Percentiles rank a stretch among this genome's conserved stretches.
These are phyloP conservation scores for Tetraselmis chui DNA, from an alignment of 139 green algal genomes.

Conservation along the genomic window DNA sequence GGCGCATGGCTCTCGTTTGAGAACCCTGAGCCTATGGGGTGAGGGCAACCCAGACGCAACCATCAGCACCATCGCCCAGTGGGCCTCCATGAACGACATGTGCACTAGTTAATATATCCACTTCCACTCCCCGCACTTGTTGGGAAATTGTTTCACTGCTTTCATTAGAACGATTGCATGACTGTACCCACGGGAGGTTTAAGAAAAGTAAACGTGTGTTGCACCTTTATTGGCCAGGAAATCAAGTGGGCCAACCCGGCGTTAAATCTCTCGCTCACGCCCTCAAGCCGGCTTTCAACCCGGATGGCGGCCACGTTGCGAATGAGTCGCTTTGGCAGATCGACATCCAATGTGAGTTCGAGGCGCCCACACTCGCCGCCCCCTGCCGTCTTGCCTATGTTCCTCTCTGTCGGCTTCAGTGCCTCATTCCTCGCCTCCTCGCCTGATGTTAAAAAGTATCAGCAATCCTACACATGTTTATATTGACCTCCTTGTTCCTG, in stretches of 20 bases:
- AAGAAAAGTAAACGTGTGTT: too few species aligned
- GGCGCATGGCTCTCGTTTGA: not conserved
- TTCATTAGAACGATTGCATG: too few species aligned
- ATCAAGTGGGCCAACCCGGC: not conserved
- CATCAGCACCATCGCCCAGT: not conserved
- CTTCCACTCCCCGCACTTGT: not conserved
- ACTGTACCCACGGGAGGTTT: too few species aligned
- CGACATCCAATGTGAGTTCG: not conserved
- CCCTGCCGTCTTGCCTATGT: too few species aligned
- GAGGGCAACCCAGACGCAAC: not conserved
- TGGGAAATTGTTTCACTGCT: not conserved
- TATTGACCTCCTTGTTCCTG: too few species aligned
- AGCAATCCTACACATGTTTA: too few species aligned
- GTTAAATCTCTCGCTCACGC: not conserved
- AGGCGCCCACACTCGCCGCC: not conserved
- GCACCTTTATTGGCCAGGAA: not conserved
- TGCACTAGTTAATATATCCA: not conserved
- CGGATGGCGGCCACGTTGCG: not conserved
- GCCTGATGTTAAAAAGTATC: not conserved
- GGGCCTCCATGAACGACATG: not conserved
- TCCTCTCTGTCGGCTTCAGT: not conserved
- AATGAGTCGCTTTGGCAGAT: not conserved
- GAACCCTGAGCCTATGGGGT: not conserved
- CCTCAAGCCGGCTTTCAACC: not conserved
- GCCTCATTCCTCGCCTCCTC: not conserved